These are phyloP conservation scores for Penicillium palitans DNA, from an alignment of 2,329 filamentous ascomycete genomes.

Conservation along the genomic window DNA sequence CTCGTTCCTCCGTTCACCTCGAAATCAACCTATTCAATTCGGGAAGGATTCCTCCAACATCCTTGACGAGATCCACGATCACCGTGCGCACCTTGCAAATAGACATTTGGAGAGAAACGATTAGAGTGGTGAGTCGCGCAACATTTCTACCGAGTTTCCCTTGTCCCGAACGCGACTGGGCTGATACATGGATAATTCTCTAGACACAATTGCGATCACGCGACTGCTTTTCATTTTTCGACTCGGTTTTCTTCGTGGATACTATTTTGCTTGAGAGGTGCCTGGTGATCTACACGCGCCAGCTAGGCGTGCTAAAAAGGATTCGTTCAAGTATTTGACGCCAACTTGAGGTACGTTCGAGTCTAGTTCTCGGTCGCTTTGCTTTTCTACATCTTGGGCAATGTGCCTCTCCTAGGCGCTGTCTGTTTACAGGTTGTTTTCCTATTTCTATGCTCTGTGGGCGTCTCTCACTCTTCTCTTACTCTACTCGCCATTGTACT, in stretches of 20 bases:
- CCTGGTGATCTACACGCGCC: not conserved
- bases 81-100: conserved; percentile 26
- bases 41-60: not conserved
- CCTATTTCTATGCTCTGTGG: not conserved
- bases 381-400: not conserved
- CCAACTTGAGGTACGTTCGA: conserved; percentile 1
- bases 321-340: not conserved
- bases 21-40: not conserved
- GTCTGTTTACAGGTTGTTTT: too few relatives aligned
- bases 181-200: conserved; percentile 1
- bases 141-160: not conserved
- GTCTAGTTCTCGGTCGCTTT: not conserved
- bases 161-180: conserved; percentile 7
- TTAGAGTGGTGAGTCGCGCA: conserved; percentile 37
- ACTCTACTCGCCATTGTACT: not conserved
- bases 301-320: not conserved
- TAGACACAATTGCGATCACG: conserved; percentile 12
- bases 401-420: not conserved
- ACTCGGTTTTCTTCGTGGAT: not conserved
- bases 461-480: not conserved
- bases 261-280: not conserved
- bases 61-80: conserved; percentile 30
- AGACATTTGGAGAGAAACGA: conserved; percentile 21
- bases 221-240: conserved; percentile 5
- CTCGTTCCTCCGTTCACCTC: not conserved